Evolutionary conservation across 73 alveolate species (phyloP).

Genomic region (Blepharisma japonicum): DNA sequence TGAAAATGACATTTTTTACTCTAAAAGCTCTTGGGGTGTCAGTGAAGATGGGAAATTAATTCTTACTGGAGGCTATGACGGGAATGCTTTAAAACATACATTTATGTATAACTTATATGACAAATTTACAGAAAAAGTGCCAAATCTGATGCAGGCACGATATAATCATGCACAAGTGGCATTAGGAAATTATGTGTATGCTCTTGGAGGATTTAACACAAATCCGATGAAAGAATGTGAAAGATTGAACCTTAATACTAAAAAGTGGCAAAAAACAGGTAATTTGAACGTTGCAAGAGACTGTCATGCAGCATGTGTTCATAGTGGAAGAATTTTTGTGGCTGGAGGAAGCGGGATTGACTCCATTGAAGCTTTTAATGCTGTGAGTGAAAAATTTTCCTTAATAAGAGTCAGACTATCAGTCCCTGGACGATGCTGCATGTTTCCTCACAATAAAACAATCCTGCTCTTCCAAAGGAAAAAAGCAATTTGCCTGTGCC

Average conservation of each 20-base stretch:
- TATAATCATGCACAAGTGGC: slow-evolving; percentile 9
- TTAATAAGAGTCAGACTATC: neutral
- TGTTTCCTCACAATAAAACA: neutral
- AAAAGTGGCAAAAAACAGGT: slow-evolving; percentile 10
- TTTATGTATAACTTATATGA: neutral
- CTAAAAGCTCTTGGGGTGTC: slow-evolving; percentile 3
- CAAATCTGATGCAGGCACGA: slow-evolving; percentile 14
- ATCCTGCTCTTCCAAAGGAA: neutral
- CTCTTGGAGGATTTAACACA: neutral
- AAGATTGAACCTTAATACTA: neutral
- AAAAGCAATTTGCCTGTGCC: no score
- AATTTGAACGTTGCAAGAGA: slow-evolving; percentile 8
- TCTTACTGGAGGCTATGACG: slow-evolving; percentile 21
- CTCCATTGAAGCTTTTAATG: neutral
- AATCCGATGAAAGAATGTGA: neutral
- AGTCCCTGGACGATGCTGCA: neutral
- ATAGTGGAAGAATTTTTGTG: neutral
- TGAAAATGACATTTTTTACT: neutral
- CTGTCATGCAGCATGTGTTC: neutral
- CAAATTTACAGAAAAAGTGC: neutral
- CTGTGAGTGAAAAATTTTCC: neutral
- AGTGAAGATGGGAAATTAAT: slow-evolving; percentile 8
- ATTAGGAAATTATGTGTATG: neutral
- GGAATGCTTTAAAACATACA: neutral
- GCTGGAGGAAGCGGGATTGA: slow-evolving; percentile 28